Evolutionary conservation across 2,329 filamentous ascomycete genomes (phyloP).

Genomic region (Biscogniauxia mediterranea): DNA sequence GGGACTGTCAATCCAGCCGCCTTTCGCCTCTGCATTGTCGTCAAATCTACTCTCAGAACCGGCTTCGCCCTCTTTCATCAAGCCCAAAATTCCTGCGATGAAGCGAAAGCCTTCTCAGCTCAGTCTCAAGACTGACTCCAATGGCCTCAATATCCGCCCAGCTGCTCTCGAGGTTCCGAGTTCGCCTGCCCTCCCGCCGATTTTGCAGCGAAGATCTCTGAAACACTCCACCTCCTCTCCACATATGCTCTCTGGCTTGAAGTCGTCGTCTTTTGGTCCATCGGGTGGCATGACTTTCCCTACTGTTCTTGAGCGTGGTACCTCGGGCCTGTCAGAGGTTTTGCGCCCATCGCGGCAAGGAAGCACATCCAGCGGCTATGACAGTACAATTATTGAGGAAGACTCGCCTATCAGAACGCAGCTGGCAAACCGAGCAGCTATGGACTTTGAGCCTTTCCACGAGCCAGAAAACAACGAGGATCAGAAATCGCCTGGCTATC

Average conservation of each 20-base stretch:
- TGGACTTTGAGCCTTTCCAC: slow-evolving; percentile 59
- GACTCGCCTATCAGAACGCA: slow-evolving; percentile 60
- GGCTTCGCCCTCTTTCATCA: slow-evolving; percentile 74
- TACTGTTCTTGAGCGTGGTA: slow-evolving; percentile 58
- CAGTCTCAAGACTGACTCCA: slow-evolving; percentile 70
- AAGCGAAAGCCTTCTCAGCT: slow-evolving; percentile 76
- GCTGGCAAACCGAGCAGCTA: slow-evolving; percentile 57
- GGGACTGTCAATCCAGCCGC: slow-evolving; percentile 75
- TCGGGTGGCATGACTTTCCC: slow-evolving; percentile 63
- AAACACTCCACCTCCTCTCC: slow-evolving; percentile 69
- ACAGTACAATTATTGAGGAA: slow-evolving; percentile 51
- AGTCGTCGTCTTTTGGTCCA: slow-evolving; percentile 60
- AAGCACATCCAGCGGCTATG: slow-evolving; percentile 29
- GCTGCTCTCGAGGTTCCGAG: slow-evolving; percentile 53
- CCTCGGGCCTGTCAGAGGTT: slow-evolving; percentile 58
- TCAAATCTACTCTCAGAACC: slow-evolving; percentile 61
- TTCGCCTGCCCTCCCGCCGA: slow-evolving; percentile 56
- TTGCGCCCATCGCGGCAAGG: slow-evolving; percentile 50
- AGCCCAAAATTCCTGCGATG: slow-evolving; percentile 69
- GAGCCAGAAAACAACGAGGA: slow-evolving; percentile 74
- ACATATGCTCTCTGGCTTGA: slow-evolving; percentile 60
- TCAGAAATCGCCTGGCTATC: slow-evolving; percentile 79
- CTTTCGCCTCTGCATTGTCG: slow-evolving; percentile 45
- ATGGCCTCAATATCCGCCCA: slow-evolving; percentile 50
- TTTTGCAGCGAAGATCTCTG: slow-evolving; percentile 59